Evolutionary conservation across 2,329 filamentous ascomycete genomes (phyloP), one percentile per base, ranked within the genome.

Genomic region (Xenosphaeropsis pyriputrescens): DNA sequence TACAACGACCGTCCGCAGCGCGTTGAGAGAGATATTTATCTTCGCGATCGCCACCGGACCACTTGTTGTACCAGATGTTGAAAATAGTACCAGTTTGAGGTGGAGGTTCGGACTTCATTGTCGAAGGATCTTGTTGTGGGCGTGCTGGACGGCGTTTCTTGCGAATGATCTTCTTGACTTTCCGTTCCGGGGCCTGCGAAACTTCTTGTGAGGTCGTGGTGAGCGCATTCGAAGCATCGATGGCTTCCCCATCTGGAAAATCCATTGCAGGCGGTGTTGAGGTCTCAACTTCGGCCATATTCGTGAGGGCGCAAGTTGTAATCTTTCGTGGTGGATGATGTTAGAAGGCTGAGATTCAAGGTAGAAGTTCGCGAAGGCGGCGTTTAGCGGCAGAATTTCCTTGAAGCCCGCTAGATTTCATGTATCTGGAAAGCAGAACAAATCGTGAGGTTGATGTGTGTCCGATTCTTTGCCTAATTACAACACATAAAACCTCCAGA

Each of bases 51-150:
- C 91, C 91, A 47, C 91, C 91, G 1, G 79, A 82, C 88, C 89
- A 96, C 61, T 95, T 96, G 65, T 94, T 95, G 63, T 95, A 94
- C 89, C 88, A 95, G 53, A 93, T 93, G 60, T 98, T 98, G 70
- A 91, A 98, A 41, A 88, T 85, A 0, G 85, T 93, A 38, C 91
- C 91, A 0, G 89, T 96, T 52, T 96, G 88, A 2, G 85, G 83
- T 13, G 88, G 85, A 4, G 84, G 81, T 50, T 94, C 85, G 26
- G 79, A 79, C 50, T 81, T 84, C 61, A 93, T 72, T 32, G 79
- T 79, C 31, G 80, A 76, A 2, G 86, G 76, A 53, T 98, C 91
- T 51, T 95, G 79, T 62, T 98, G 91, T 0, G 83, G 81, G 41
- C 89, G 77, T 34, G 91, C 91, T 22, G 91, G 91, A 30, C 86